Percentiles rank a stretch among this genome's conserved stretches.
These are phyloP conservation scores for Cinchona pubescens DNA, from an alignment of 257 asterid species.

Conservation along the genomic window DNA sequence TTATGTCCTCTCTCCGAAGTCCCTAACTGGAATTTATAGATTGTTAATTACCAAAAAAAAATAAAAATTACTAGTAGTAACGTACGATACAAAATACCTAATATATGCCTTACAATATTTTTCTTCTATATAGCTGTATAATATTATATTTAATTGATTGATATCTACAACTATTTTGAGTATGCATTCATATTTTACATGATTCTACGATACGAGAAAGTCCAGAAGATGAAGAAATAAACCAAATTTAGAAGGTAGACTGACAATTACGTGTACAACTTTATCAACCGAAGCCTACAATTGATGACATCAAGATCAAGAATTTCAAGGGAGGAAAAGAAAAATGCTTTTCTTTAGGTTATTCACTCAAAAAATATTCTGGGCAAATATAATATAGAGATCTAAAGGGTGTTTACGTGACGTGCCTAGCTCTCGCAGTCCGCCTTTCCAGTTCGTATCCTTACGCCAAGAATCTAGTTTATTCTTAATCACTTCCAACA, in stretches of 20 bases:
- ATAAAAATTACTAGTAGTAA: too few relatives aligned
- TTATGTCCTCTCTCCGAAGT: not conserved
- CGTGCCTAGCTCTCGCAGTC: constrained; percentile 21
- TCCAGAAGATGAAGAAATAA: not conserved
- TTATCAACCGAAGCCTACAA: not conserved
- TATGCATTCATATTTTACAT: not conserved
- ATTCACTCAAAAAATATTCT: not conserved
- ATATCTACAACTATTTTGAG: not conserved
- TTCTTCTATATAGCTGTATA: not conserved
- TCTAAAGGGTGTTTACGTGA: not conserved
- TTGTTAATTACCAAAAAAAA: not conserved
- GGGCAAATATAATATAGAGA: not conserved
- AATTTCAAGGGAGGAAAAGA: not conserved
- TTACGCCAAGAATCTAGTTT: constrained; percentile 28
- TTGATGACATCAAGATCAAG: constrained; percentile 1
- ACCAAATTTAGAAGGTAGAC: not conserved
- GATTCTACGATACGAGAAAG: not conserved
- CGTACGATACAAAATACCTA: constrained; percentile 3
- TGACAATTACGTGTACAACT: not conserved
- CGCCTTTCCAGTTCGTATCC: not conserved
- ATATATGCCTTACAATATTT: not conserved
- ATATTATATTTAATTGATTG: not conserved
- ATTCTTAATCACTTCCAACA: not conserved
- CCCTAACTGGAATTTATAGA: not conserved
- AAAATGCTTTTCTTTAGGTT: constrained; percentile 13